These are phyloP conservation scores for Anastatica hierochuntica DNA, from an alignment of 345 rosid species.

Conservation along the genomic window DNA sequence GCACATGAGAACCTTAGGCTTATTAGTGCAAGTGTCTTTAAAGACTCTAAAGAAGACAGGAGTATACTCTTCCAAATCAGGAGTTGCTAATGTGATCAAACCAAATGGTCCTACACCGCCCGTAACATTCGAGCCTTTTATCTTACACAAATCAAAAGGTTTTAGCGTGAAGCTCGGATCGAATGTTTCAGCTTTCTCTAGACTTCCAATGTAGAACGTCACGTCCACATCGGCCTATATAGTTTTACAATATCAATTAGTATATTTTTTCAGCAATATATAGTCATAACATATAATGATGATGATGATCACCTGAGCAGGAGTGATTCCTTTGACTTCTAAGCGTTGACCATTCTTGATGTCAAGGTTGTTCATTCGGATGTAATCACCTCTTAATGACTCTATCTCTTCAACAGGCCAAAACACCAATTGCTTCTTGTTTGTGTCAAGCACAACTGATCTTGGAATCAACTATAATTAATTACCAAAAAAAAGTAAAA, in stretches of 20 bases:
- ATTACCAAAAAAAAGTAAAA: background rate
- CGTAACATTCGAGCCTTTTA: conserved; percentile 31
- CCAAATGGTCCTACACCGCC: conserved; percentile 94
- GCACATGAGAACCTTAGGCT: conserved; percentile 57
- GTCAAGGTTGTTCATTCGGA: conserved; percentile 22
- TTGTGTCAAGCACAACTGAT: conserved; percentile 45
- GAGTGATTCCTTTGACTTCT: conserved; percentile 55
- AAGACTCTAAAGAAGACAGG: conserved; percentile 78
- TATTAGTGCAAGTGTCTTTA: conserved; percentile 23
- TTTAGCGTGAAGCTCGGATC: conserved; percentile 37
- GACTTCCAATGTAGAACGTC: conserved; percentile 38
- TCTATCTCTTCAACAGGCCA: conserved; percentile 75
- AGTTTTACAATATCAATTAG: no score
- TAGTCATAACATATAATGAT: no score
- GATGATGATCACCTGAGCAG: conserved; percentile 36
- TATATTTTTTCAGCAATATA: no score
- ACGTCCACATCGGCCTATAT: conserved; percentile 59
- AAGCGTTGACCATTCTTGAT: conserved; percentile 35
- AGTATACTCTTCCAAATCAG: conserved; percentile 53
- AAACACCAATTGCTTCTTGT: conserved; percentile 48
- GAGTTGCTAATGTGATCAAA: conserved; percentile 58
- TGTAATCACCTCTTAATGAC: conserved; percentile 28
- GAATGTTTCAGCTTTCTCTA: conserved; percentile 51
- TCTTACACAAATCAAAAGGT: conserved; percentile 45
- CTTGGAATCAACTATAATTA: conserved; percentile 49